phyloP scores from a whole-genome alignment of 768 basidiomycete genomes.

The Boletus edulis region DNA sequence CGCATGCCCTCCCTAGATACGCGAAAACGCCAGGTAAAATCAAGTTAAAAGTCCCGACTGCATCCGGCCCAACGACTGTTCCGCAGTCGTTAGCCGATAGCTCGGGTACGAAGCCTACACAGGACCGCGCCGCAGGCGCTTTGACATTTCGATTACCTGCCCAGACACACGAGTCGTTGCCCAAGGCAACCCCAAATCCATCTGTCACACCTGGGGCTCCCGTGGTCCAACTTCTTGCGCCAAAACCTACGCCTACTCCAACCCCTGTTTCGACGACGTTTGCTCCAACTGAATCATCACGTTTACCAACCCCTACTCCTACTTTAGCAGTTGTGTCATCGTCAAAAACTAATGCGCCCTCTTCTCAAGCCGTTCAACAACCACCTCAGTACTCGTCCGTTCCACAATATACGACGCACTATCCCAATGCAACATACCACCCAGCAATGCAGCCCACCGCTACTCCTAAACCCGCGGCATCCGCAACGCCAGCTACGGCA shows the following conservation, averaged over 20 bases:
- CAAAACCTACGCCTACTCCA: constrained; percentile 23
- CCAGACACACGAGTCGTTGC: constrained; percentile 19
- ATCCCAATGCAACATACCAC: constrained; percentile 55
- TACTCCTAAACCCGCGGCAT: constrained; percentile 16
- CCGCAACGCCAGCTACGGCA: constrained; percentile 4
- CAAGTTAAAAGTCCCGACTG: constrained; percentile 61
- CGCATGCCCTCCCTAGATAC: constrained; percentile 63
- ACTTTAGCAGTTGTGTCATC: constrained; percentile 8
- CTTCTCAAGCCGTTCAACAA: constrained; percentile 35
- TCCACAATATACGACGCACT: constrained; percentile 44
- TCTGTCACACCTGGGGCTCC: constrained; percentile 12
- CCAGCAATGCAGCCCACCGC: constrained; percentile 25
- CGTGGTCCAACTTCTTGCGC: constrained; percentile 16
- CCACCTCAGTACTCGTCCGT: constrained; percentile 35
- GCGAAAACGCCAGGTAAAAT: constrained; percentile 60
- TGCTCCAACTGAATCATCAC: constrained; percentile 17
- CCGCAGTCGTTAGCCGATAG: constrained; percentile 15
- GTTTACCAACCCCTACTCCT: constrained; percentile 17
- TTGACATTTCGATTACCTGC: constrained; percentile 24
- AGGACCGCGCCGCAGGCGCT: constrained; percentile 16
- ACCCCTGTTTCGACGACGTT: constrained; percentile 24
- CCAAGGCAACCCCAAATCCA: constrained; percentile 17
- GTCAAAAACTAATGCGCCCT: constrained; percentile 20
- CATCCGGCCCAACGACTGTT: constrained; percentile 19
- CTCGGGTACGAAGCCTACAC: constrained; percentile 10